phyloP scores from a whole-genome alignment of 1,284 basidiomycete species.

The Schizophyllum amplum region DNA sequence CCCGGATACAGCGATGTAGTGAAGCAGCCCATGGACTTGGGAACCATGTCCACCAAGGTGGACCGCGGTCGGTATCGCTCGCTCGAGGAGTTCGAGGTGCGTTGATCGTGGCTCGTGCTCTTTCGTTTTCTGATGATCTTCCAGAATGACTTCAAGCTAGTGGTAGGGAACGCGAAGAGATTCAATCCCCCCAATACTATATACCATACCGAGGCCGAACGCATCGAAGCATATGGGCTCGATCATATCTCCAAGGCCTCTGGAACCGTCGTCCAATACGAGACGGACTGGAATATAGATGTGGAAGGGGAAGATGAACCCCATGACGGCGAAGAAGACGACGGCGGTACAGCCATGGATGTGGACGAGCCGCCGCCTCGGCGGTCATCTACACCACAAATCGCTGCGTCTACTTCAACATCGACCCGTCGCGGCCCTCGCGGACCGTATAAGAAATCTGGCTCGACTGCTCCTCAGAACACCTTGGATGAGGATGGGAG shows the following conservation, averaged over 20 bases:
- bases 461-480: constrained; percentile 17
- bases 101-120: constrained; percentile 19
- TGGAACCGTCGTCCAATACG: constrained; percentile 66
- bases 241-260: constrained; percentile 66
- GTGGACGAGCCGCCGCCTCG: constrained; percentile 37
- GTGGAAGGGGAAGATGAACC: constrained; percentile 46
- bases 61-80: constrained; percentile 59
- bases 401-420: constrained; percentile 33
- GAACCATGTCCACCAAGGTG: constrained; percentile 68
- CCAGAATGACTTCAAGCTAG: constrained; percentile 62
- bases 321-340: constrained; percentile 31
- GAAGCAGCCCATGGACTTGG: constrained; percentile 75
- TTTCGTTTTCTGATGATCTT: not conserved
- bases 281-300: constrained; percentile 77
- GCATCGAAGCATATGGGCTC: constrained; percentile 57
- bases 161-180: constrained; percentile 63
- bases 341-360: constrained; percentile 24
- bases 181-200: constrained; percentile 69
- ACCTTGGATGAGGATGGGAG: constrained; percentile 58
- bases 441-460: constrained; percentile 37
- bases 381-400: constrained; percentile 13
- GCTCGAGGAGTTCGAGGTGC: constrained; percentile 66
- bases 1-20: constrained; percentile 65
- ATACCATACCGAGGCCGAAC: constrained; percentile 63
- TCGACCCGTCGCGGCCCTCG: constrained; percentile 31